Conservation (phyloP, 345 rosid genomes). For the Nephelium lappaceum region DNA sequence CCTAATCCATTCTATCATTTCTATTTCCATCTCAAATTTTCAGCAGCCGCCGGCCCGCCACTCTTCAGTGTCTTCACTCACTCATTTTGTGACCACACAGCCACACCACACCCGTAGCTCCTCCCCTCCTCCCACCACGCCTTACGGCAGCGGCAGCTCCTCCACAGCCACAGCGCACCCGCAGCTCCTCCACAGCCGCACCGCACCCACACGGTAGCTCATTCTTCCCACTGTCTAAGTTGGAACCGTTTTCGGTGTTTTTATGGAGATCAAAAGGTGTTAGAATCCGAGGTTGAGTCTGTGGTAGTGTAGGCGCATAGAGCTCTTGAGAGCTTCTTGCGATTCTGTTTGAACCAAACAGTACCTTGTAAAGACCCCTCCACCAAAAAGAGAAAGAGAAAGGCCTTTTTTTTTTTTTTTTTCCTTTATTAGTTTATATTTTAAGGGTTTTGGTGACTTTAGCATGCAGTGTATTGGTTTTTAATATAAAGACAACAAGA, state of each 20-base stretch:
- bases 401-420: constrained; percentile 11
- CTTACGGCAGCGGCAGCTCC: no score
- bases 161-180: no score
- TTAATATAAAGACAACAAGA: constrained; percentile 47
- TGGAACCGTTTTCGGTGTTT: constrained; percentile 12
- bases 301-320: constrained; percentile 19
- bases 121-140: no score
- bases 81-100: no score
- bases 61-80: no score
- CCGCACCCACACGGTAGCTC: no score
- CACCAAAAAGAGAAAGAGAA: constrained; percentile 10
- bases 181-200: no score
- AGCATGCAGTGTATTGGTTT: constrained; percentile 53
- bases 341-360: constrained; percentile 55
- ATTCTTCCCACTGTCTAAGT: no score
- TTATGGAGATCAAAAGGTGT: constrained; percentile 19
- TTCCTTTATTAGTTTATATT: constrained; percentile 9
- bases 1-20: no score
- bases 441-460: constrained; percentile 37
- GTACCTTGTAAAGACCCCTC: constrained; percentile 27
- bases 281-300: constrained; percentile 53
- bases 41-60: no score
- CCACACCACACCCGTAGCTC: no score
- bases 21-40: no score
- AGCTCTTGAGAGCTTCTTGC: constrained; percentile 24